A percentile compares a stretch with the other conserved stretches of the same genome.
These are phyloP conservation scores for Ganoderma multipileum DNA, from an alignment of 1,284 basidiomycete species.

Conservation along the genomic window DNA sequence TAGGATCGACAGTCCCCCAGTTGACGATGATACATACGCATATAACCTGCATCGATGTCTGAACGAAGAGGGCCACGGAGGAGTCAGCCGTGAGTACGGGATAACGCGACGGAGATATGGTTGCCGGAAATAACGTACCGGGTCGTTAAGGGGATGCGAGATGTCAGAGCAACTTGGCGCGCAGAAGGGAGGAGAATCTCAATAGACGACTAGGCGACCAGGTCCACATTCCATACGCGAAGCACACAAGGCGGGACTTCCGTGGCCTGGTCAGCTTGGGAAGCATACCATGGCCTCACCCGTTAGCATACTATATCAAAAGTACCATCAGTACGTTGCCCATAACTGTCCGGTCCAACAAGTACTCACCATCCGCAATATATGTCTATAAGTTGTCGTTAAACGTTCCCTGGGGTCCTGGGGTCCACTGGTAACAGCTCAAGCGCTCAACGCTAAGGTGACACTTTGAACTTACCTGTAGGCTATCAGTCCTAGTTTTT, in stretches of 20 bases:
- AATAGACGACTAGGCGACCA: not conserved
- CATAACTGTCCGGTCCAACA: no score
- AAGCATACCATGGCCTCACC: no score
- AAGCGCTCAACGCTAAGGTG: no score
- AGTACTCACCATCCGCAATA: no score
- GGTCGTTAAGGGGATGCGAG: constrained; percentile 2
- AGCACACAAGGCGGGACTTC: not conserved
- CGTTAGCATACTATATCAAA: no score
- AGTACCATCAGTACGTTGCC: no score
- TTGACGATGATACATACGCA: not conserved
- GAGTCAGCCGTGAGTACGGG: not conserved
- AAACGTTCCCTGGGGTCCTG: no score
- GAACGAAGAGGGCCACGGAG: not conserved
- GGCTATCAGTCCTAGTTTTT: no score
- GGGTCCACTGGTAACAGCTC: no score
- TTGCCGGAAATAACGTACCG: not conserved
- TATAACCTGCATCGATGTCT: not conserved
- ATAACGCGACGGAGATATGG: not conserved
- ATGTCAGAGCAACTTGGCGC: not conserved
- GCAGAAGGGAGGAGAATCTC: not conserved
- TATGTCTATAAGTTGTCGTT: no score
- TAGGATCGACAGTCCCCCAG: not conserved
- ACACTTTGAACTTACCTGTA: no score
- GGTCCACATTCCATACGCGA: not conserved
- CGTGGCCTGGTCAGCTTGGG: no score